phyloP scores from a whole-genome alignment of 495 filamentous ascomycete genomes.

The Hypoxylon rickii region DNA sequence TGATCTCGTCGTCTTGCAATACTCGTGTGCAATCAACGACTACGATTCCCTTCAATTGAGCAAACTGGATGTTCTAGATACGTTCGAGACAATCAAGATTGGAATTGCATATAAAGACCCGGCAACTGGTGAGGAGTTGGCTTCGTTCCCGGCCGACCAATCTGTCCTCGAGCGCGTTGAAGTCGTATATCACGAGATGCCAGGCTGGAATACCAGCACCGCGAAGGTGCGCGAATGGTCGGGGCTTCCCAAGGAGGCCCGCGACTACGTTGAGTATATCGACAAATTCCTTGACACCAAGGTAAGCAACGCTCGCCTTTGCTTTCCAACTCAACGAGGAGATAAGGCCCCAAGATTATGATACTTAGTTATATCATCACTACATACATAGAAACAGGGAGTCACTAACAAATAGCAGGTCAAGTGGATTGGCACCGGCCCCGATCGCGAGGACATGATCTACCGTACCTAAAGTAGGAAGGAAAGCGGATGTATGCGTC shows the following conservation, averaged over 20 bases:
- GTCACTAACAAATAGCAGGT: too few relatives aligned
- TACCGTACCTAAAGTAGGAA: too few relatives aligned
- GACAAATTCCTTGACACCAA: constrained; percentile 74
- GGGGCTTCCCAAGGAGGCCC: constrained; percentile 75
- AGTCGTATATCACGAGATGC: constrained; percentile 72
- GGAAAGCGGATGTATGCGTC: too few relatives aligned
- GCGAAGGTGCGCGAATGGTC: constrained; percentile 49
- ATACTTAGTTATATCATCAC: too few relatives aligned
- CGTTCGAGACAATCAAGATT: constrained; percentile 79
- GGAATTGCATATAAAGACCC: constrained; percentile 68
- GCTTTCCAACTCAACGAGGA: too few relatives aligned
- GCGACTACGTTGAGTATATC: constrained; percentile 70
- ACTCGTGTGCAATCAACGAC: constrained; percentile 72
- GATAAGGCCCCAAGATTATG: too few relatives aligned
- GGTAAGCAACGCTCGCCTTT: too few relatives aligned
- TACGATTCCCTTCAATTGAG: constrained; percentile 47
- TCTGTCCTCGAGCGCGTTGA: constrained; percentile 47
- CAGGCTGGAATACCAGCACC: constrained; percentile 77
- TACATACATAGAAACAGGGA: too few relatives aligned
- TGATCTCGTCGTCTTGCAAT: constrained; percentile 84
- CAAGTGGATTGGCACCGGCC: too few relatives aligned
- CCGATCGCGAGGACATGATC: too few relatives aligned
- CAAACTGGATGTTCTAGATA: constrained; percentile 79
- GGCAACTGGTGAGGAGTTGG: constrained; percentile 40
- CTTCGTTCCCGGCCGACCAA: constrained; percentile 47